Percentiles rank a stretch among this genome's conserved stretches.
These are phyloP conservation scores for Globisporangium canariense DNA, from an alignment of 352 stramenopile species.

Conservation along the genomic window DNA sequence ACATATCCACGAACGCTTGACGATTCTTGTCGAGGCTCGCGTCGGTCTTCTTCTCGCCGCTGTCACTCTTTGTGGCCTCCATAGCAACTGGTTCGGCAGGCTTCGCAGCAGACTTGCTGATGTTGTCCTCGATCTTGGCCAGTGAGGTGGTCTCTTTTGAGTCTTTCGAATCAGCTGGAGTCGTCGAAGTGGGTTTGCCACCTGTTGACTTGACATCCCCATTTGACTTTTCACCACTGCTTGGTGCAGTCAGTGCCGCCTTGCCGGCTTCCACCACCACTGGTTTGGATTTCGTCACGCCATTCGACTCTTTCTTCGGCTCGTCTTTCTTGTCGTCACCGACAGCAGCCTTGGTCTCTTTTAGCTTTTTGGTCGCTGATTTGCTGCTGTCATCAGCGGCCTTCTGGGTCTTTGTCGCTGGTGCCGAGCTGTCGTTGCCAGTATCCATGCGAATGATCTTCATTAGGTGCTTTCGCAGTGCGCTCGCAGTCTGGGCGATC, in stretches of 20 bases:
- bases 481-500: slow-evolving; percentile 65
- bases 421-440: slow-evolving; percentile 19
- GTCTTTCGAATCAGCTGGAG: slow-evolving; percentile 7
- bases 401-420: slow-evolving; percentile 18
- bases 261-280: not conserved
- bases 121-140: not conserved
- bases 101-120: slow-evolving; percentile 1
- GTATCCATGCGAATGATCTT: slow-evolving; percentile 55
- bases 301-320: not conserved
- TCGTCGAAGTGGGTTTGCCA: not conserved
- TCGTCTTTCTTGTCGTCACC: slow-evolving; percentile 2
- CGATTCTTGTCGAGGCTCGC: slow-evolving; percentile 55
- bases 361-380: slow-evolving; percentile 17
- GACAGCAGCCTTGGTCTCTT: slow-evolving; percentile 11
- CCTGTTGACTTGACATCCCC: not conserved
- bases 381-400: slow-evolving; percentile 38
- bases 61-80: not conserved
- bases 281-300: not conserved
- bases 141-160: not conserved
- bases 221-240: not conserved
- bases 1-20: slow-evolving; percentile 61
- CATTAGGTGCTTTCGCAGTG: slow-evolving; percentile 78
- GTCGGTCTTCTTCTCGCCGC: slow-evolving; percentile 22
- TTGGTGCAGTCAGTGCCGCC: not conserved
- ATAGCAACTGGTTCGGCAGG: not conserved